Evolutionary conservation across 805 yeast genomes (phyloP), one percentile per base, ranked within the genome.

Genomic region (Kuraishia molischiana): DNA sequence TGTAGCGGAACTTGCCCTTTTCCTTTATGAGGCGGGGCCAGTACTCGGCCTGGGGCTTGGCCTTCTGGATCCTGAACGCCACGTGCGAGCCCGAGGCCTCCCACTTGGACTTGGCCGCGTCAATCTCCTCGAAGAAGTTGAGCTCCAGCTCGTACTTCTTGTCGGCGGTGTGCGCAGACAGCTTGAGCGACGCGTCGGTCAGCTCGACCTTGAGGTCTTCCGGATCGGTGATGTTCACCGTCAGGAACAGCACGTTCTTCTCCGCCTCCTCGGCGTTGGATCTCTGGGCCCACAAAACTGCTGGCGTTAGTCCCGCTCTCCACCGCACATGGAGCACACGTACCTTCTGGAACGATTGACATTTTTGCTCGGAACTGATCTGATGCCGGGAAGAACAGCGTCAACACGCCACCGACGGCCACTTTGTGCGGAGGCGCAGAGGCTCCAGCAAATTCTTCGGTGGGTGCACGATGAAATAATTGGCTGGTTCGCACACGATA

Each of bases 11-110:
- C 57, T 79, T 86, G 53, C 73, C 69, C 66, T 87, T 85, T 51
- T 83, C 89, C 63, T 87, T 89, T 40, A 89, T 82, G 57, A 90
- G 72, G 55, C 97, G 77, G 49, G 98, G 97, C 98, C 98, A 90
- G 69, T 62, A 90, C 55, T 87, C 97, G 41, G 66, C 75, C 48
- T 74, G 67, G 18, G 69, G 56, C 39, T 72, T 75, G 54, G 74
- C 72, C 74, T 92, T 85, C 64, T 81, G 70, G 46, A 89, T 57
- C 37, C 79, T 69, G 43, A 85, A 73, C 50, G 66, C 66, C 41
- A 83, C 48, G 45, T 77, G 77, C 42, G 83, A 78, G 30, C 82
- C 86, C 11, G 79, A 72, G 36, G 72, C 66, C 42, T 68, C 67
- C 49, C 74, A 69, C 34, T 62, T 60, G 5, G 92, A 77, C 36